Conservation (phyloP, 2,329 filamentous ascomycete species). For the Cytospora paraplurivora region DNA sequence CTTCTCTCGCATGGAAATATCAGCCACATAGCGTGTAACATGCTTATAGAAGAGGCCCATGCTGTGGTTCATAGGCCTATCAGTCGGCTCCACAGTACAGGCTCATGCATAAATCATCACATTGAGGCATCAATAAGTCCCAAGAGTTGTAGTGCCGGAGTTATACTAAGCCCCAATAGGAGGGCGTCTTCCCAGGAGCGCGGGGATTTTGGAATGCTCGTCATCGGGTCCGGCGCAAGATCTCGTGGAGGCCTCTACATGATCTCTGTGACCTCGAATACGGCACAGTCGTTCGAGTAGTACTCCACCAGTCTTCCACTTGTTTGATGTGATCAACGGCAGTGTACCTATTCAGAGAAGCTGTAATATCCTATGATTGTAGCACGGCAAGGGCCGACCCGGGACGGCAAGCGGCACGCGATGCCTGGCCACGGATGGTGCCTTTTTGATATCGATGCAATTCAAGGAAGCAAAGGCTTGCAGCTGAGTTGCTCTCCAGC, state of each 20-base stretch:
- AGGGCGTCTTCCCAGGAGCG: not conserved
- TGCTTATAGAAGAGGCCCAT: conserved; percentile 17
- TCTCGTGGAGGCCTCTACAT: not conserved
- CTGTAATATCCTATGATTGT: too few species aligned
- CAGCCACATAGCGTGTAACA: conserved; percentile 17
- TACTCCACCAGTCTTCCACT: too few species aligned
- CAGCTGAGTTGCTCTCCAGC: not conserved
- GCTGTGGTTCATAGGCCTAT: conserved; percentile 3
- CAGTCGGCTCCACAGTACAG: not conserved
- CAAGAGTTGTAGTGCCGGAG: not conserved
- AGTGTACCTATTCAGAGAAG: too few species aligned
- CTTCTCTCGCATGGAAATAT: conserved; percentile 17
- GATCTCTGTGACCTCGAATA: too few species aligned
- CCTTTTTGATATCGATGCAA: not conserved
- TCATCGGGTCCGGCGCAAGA: not conserved
- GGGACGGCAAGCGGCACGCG: not conserved
- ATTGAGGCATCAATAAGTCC: not conserved
- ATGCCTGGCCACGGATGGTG: not conserved
- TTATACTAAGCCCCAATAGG: conserved; percentile 12
- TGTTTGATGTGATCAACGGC: too few species aligned
- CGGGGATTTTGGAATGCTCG: not conserved
- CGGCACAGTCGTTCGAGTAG: too few species aligned
- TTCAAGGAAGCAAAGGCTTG: not conserved
- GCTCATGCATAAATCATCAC: conserved; percentile 1
- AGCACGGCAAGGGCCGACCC: not conserved